phyloP scores from a whole-genome alignment of 2,329 filamentous ascomycete genomes.

The Mollisia scopiformis region DNA sequence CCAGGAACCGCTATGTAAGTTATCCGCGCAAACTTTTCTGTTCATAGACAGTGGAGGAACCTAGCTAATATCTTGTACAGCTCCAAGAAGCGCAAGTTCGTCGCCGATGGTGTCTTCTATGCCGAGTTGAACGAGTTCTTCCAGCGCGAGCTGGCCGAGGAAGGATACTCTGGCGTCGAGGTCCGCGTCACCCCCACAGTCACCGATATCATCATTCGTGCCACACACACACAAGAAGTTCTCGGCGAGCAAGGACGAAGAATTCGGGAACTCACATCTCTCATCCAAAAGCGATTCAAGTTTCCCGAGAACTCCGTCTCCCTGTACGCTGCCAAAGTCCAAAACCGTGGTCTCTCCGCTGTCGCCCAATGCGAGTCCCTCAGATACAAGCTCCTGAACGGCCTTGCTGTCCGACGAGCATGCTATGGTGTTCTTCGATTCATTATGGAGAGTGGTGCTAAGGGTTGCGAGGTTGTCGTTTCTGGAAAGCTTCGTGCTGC shows the following conservation, averaged over 20 bases:
- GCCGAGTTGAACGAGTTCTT: constrained; percentile 99
- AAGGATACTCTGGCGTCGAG: constrained; percentile 99
- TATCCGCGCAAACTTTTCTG: background rate
- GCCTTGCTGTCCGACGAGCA: constrained; percentile 95
- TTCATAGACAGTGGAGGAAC: background rate
- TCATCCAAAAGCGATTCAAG: constrained; percentile 99
- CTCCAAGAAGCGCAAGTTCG: constrained; percentile 93
- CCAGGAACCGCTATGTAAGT: constrained; percentile 42
- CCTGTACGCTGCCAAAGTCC: constrained; percentile 99
- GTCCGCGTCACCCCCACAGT: constrained; percentile 99
- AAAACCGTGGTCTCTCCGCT: constrained; percentile 99
- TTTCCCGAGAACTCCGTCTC: constrained; percentile 99
- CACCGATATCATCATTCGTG: constrained; percentile 99
- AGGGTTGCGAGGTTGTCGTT: constrained; percentile 99
- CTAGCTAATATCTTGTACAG: constrained; percentile 43
- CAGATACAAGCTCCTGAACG: constrained; percentile 99
- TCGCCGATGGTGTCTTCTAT: constrained; percentile 99
- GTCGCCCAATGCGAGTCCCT: constrained; percentile 99
- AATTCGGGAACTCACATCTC: constrained; percentile 99
- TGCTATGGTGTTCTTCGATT: constrained; percentile 99
- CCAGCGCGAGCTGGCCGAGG: constrained; percentile 99
- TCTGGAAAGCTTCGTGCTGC: constrained; percentile 98
- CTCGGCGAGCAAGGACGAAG: constrained; percentile 99
- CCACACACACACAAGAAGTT: constrained; percentile 99
- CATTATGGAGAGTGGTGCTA: constrained; percentile 99